A percentile compares a stretch with the other conserved stretches of the same genome.
Evolutionary conservation across 2,329 filamentous ascomycete species (phyloP).

Genomic region (Samsoniella hepiali): DNA sequence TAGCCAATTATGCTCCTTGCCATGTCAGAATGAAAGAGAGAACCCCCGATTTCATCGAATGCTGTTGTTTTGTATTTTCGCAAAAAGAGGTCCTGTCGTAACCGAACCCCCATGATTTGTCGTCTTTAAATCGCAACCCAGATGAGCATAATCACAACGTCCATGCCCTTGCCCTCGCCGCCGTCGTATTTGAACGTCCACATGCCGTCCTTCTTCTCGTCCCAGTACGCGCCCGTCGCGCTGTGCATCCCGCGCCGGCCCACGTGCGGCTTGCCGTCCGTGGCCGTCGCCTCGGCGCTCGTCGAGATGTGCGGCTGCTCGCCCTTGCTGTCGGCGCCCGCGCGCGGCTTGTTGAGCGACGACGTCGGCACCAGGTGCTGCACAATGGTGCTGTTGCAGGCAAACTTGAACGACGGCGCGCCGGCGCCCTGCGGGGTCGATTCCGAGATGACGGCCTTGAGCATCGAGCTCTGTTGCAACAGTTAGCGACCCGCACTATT

Average conservation of each 20-base stretch:
- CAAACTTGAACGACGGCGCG: slow-evolving; percentile 79
- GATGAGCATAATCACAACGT: slow-evolving; percentile 69
- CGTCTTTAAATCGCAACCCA: slow-evolving; percentile 65
- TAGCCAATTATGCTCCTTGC: background rate
- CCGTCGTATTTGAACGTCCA: slow-evolving; percentile 84
- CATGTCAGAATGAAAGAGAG: background rate
- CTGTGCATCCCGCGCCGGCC: slow-evolving; percentile 89
- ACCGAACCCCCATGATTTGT: background rate
- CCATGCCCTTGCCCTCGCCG: slow-evolving; percentile 63
- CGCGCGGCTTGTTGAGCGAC: slow-evolving; percentile 57
- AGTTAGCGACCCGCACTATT: background rate
- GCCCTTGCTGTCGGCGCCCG: slow-evolving; percentile 45
- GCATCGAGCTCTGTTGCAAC: slow-evolving; percentile 63
- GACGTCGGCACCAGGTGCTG: slow-evolving; percentile 78
- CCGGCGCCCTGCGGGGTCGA: slow-evolving; percentile 56
- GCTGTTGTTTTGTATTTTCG: background rate
- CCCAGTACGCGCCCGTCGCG: slow-evolving; percentile 83
- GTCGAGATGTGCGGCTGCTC: slow-evolving; percentile 54
- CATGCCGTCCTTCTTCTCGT: slow-evolving; percentile 86
- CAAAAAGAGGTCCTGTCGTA: background rate
- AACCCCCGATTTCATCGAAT: background rate
- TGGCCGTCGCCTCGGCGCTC: slow-evolving; percentile 53
- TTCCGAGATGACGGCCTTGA: slow-evolving; percentile 74
- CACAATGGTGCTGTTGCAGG: slow-evolving; percentile 97
- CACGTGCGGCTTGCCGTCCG: slow-evolving; percentile 64